Base-by-base conservation (phyloP, 345 rosid species). In the Clausena lansium region DNA sequence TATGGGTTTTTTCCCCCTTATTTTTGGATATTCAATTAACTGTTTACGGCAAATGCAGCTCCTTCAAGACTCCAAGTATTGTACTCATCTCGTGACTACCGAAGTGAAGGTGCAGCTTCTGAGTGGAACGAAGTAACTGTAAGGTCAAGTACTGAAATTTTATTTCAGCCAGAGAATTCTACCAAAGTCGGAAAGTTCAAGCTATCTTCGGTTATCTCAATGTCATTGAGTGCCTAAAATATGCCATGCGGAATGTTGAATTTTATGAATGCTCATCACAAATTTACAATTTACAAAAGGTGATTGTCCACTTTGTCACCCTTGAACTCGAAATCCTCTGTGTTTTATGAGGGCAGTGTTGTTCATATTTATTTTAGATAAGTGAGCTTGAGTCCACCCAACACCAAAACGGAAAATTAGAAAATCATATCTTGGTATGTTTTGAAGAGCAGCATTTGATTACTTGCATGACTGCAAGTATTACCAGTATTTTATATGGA, bases 41-140 rank as follows among this genome's bases (percentile, higher is more conserved):
- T 68, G 41, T 77, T 9, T 22, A 25, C 25, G 67, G n/a, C 70
- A 41, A 45, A 70, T 81, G 88, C 93, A 95, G 98, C 97, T 39
- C 92, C 83, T 63, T 87, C 97, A 45, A 88, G 80, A 84, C 93
- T 95, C 65, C 94, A 91, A 84, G 92, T 93, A 71, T 66, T 91
- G 85, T 95, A 91, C 77, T 88, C 80, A 74, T 83, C 84, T 81
- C 94, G 99, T 10, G 94, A 95, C 79, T 93, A 93, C 82, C 85
- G 97, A 84, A 91, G 86, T 74, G 97, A 91, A 80, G 91, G 94
- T 35, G 88, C 90, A 55, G 67, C 78, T 74, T 86, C 94, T 7
- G 99, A 95, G 83, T 90, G 89, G 86, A 90, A 81, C 60, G 99
- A 95, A 85, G 85, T 77, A 70, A 91, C 89, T 0, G 97, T 92